phyloP scores from a whole-genome alignment of 495 filamentous ascomycete species.

The Aspergillus asperescens region DNA sequence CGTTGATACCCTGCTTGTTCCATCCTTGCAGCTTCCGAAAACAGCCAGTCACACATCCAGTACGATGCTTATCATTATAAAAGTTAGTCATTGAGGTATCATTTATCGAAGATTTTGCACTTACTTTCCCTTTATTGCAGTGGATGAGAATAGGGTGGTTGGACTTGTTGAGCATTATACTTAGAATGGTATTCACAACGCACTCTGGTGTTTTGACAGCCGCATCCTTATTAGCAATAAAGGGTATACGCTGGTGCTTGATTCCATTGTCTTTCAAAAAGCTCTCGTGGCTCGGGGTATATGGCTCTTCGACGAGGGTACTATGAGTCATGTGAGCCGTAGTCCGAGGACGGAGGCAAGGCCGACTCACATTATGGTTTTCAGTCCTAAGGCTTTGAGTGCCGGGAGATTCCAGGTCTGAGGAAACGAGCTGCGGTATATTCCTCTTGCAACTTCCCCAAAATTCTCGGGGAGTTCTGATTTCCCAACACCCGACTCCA shows the following conservation, averaged over 20 bases:
- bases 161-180: constrained; percentile 55
- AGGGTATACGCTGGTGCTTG: constrained; percentile 60
- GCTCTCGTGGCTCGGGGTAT: constrained; percentile 48
- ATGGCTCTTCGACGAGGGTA: constrained; percentile 68
- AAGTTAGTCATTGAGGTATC: not conserved
- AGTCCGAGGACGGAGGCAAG: not conserved
- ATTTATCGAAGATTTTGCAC: constrained; percentile 6
- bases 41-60: constrained; percentile 71
- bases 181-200: constrained; percentile 58
- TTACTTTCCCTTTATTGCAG: constrained; percentile 82
- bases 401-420: constrained; percentile 57
- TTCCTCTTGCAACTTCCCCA: constrained; percentile 55
- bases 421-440: constrained; percentile 78
- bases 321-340: constrained; percentile 29
- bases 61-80: constrained; percentile 62
- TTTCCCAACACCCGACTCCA: constrained; percentile 4
- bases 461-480: constrained; percentile 57
- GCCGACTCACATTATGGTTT: constrained; percentile 64
- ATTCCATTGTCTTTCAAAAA: constrained; percentile 63
- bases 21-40: constrained; percentile 62
- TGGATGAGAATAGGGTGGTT: constrained; percentile 78
- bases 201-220: constrained; percentile 45
- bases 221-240: constrained; percentile 71
- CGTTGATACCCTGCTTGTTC: constrained; percentile 49
- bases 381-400: constrained; percentile 58